Evolutionary conservation across 2,329 filamentous ascomycete genomes (phyloP), one percentile per base, ranked within the genome.

Genomic region (Geosmithia putterillii): DNA sequence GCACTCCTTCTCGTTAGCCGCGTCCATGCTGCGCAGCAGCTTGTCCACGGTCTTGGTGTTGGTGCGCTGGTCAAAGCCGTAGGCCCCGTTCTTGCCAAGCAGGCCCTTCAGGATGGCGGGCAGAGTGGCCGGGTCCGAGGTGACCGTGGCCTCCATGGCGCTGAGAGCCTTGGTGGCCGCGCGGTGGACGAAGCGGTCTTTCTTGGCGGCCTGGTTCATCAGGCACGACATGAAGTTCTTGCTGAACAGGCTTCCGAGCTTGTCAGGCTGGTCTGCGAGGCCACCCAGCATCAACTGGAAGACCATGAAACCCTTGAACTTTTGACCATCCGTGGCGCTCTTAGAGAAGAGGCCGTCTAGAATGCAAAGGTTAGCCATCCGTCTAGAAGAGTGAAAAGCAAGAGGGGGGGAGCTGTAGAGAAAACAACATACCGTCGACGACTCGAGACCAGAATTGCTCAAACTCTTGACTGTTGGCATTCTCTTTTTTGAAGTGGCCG

Each of bases 251-350:
- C 62, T 70, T 49, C 60, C 70, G 42, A 66, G 74, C 52, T 71
- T 73, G 45, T 50, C 42, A 17, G 55, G 55, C 19, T 59, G 75
- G 57, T 53, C 68, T 25, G 69, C 65, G 8, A 74, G 61, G 3
- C 66, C 65, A 38, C 72, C 65, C 4, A 95, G 64, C 52, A 88
- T 76, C 54, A 83, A 86, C 52, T 83, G 79, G 54, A 95, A 86
- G 2, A 96, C 74, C 54, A 89, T 79, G 62, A 96, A 90, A 0
- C 92, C 92, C 61, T 87, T 88, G 54, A 86, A 87, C 61, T 95
- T 96, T 44, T 94, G 83, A 52, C 89, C 86, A 38, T 89, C 80
- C 1, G 88, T 94, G 7, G 89, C 83, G 10, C 75, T 79, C 45
- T 82, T 77, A 6, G 86, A 82, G 57, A 96, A 95, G 3, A 95